Base-by-base conservation (phyloP, 1,139 yeast species). In the Zygosaccharomyces pseudobailii region DNA sequence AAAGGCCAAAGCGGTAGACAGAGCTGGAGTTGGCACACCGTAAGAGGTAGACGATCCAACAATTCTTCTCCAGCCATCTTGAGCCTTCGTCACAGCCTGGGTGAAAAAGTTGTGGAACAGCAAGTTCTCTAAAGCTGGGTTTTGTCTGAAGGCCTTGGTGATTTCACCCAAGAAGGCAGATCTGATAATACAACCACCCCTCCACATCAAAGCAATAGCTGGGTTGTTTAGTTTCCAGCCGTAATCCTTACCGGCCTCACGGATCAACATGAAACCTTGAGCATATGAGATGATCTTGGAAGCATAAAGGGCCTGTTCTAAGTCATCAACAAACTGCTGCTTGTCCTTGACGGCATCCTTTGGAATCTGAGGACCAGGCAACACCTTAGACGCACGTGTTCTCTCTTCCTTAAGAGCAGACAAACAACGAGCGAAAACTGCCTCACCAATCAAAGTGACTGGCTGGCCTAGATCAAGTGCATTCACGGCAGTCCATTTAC, bases 121-220 rank as follows among this genome's bases (percentile, higher is more conserved):
- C 75, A 92, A 79, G 84, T 89, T 90, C 78, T 90, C 97, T 67
- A 92, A 78, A 58, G 89, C 82, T 70, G 96, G 95, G 76, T 85
- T 78, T 72, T 86, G 82, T 75, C 90, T 87, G 86, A 84, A 92
- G 59, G 98, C 98, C 71, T 87, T 71, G 63, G 98, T 92, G 74
- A 92, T 92, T 73, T 92, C 97, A 68, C 83, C 97, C 69, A 92
- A 80, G 86, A 92, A 92, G 59, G 90, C 97, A 49, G 98, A 92
- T 80, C 97, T 87, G 75, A 92, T 92, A 73, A 92, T 92, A 81
- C 98, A 92, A 62, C 98, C 98, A 78, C 98, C 98, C 82, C 98
- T 86, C 98, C 98, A 92, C 98, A 92, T 92, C 68, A 92, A 82
- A 61, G 97, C 98, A 66, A 92, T 92, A 55, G 95, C 92, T 60